These are phyloP conservation scores for Neoboletus brunneissimus DNA, from an alignment of 768 basidiomycete genomes.

Conservation along the genomic window DNA sequence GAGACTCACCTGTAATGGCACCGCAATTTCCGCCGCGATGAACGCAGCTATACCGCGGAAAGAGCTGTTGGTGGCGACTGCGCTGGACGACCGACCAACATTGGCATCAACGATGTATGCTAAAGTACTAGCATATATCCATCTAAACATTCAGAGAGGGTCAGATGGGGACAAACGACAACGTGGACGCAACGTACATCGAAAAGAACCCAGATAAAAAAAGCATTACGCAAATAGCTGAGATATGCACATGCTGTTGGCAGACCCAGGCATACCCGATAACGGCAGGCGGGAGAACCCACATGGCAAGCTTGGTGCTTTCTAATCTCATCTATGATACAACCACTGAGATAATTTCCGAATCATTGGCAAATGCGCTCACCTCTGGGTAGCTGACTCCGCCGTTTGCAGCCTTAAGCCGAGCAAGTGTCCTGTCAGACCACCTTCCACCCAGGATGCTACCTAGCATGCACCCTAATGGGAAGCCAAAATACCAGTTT, in stretches of 20 bases:
- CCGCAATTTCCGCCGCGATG: conserved; percentile 68
- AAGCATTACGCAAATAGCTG: conserved; percentile 69
- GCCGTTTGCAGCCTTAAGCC: conserved; percentile 46
- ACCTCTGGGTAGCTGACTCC: conserved; percentile 66
- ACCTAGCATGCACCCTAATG: conserved; percentile 46
- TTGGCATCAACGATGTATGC: conserved; percentile 91
- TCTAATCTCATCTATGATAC: conserved; percentile 63
- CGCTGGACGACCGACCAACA: conserved; percentile 72
- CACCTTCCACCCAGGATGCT: conserved; percentile 61
- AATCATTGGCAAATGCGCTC: conserved; percentile 7
- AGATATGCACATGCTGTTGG: conserved; percentile 59
- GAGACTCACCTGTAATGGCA: conserved; percentile 57
- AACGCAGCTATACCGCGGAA: conserved; percentile 71
- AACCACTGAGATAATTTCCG: neutral
- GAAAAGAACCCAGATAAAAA: conserved; percentile 73
- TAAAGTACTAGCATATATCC: conserved; percentile 68
- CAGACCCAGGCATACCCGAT: conserved; percentile 79
- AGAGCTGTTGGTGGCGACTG: conserved; percentile 71
- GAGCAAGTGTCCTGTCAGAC: conserved; percentile 48
- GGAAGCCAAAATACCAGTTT: neutral
- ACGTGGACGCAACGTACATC: conserved; percentile 47
- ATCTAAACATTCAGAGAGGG: conserved; percentile 31
- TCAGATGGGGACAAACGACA: neutral
- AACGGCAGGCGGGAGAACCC: conserved; percentile 52
- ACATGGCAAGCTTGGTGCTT: conserved; percentile 58